Conservation (phyloP, 2,329 filamentous ascomycete species). For the Sphaerulina vaccinii region DNA sequence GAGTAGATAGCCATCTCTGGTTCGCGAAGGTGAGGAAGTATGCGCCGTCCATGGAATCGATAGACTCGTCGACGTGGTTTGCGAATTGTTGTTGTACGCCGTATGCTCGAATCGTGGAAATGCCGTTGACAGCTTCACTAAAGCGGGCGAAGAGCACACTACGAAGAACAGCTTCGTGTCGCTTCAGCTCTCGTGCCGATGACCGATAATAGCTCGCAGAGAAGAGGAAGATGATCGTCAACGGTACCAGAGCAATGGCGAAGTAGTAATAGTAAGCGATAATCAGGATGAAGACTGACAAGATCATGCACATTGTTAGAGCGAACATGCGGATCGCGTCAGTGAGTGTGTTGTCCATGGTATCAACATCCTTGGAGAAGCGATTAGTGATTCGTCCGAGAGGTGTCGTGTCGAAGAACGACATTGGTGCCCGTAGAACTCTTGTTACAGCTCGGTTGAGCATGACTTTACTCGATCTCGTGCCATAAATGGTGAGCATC, state of each 20-base stretch:
- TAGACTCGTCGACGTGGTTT: conserved; percentile 64
- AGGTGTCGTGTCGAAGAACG: conserved; percentile 96
- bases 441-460: conserved; percentile 75
- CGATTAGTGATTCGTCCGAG: conserved; percentile 93
- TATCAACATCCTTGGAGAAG: conserved; percentile 91
- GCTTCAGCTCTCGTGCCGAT: conserved; percentile 90
- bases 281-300: conserved; percentile 82
- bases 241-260: conserved; percentile 63
- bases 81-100: conserved; percentile 76
- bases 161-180: conserved; percentile 84
- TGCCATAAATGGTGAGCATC: conserved; percentile 73
- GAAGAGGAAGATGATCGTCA: conserved; percentile 75
- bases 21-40: conserved; percentile 96
- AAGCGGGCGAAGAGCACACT: conserved; percentile 90
- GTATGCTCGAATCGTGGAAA: conserved; percentile 85
- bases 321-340: conserved; percentile 93
- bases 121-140: conserved; percentile 79
- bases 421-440: conserved; percentile 70
- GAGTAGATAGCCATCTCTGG: conserved; percentile 85
- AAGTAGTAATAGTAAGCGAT: conserved; percentile 97
- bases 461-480: conserved; percentile 77
- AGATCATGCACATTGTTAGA: conserved; percentile 77
- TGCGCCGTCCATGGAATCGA: conserved; percentile 90
- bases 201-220: conserved; percentile 85
- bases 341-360: conserved; percentile 85